These are phyloP conservation scores for Ascochyta clinopodiicola DNA, from an alignment of 2,329 filamentous ascomycete genomes.

Conservation along the genomic window DNA sequence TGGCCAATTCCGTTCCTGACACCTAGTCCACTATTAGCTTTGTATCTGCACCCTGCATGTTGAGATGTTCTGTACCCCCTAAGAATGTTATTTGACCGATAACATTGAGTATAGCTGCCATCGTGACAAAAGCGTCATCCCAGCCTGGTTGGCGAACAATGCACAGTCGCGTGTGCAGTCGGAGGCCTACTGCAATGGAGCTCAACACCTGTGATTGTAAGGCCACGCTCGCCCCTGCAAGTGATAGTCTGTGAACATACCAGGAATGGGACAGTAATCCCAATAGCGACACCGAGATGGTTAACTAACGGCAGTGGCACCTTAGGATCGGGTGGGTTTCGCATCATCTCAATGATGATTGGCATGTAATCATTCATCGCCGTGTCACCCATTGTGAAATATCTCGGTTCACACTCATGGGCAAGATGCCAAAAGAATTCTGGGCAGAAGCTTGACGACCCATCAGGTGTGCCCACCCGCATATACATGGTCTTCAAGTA, in stretches of 20 bases:
- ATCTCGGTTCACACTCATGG: no score
- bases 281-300: not conserved
- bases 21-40: not conserved
- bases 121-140: conserved; percentile 5
- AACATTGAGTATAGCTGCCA: conserved; percentile 5
- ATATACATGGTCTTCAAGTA: not conserved
- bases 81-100: not conserved
- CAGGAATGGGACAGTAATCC: conserved; percentile 3
- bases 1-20: conserved; percentile 1
- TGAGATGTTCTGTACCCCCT: not conserved
- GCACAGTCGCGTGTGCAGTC: not conserved
- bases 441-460: not conserved
- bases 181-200: not conserved
- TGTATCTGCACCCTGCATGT: not conserved
- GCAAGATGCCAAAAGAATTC: not conserved
- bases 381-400: not conserved
- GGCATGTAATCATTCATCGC: not conserved
- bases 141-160: conserved; percentile 1
- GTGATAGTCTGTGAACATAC: not conserved
- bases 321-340: conserved; percentile 1
- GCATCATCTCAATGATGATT: conserved; percentile 1
- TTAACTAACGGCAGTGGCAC: not conserved
- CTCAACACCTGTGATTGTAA: conserved; percentile 1
- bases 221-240: not conserved
- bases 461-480: not conserved